Evolutionary conservation across 306 rosid species (phyloP), one percentile per base, ranked within the genome.

Genomic region (Glycine latifolia): DNA sequence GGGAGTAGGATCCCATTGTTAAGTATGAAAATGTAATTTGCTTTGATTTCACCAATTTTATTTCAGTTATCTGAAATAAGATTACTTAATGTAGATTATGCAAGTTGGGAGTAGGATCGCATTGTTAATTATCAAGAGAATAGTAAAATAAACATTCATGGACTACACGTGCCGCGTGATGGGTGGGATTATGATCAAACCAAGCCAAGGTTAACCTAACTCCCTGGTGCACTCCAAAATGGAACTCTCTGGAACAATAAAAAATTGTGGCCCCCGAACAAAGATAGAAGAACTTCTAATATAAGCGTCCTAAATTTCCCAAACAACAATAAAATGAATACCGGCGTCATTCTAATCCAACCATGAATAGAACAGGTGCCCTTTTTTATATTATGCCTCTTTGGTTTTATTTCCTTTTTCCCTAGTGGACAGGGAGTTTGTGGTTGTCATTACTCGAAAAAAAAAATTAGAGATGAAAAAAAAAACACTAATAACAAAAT

Each of bases 271-370:
- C 39, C 67, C 72, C 33, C 78, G 46, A 54, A 54, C 78, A 63
- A 2, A 35, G 69, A 7, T 14, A 54, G 67, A 35, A 56, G 60
- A 59, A 65, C 98, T 85, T 90, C 72, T 17, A 79, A 79, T 83
- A 82, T 11, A 89, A 90, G 88, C 84, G 84, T 86, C 43, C 65
- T 43, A 48, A 48, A 11, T 71, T 71, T 60, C 7, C 60, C 26
- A 20, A 71, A 55, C 50, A 50, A 78, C 4, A 75, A 37, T 31
- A 52, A 46, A 77, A 43, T 71, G 67, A 69, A 81, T 15, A 88
- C 89, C 90, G 88, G 85, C 88, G 26, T 78, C 67, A 79, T 81
- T 1, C 31, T 3, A 16, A 17, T 55, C 76, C 83, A 10, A 35
- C 37, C 60, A 62, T 63, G 31, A 71, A 52, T 31, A 26, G 31